Percentiles rank a stretch among this genome's conserved stretches.
These are phyloP conservation scores for Wickerhamomyces bisporus DNA, from an alignment of 805 yeast species.

Conservation along the genomic window DNA sequence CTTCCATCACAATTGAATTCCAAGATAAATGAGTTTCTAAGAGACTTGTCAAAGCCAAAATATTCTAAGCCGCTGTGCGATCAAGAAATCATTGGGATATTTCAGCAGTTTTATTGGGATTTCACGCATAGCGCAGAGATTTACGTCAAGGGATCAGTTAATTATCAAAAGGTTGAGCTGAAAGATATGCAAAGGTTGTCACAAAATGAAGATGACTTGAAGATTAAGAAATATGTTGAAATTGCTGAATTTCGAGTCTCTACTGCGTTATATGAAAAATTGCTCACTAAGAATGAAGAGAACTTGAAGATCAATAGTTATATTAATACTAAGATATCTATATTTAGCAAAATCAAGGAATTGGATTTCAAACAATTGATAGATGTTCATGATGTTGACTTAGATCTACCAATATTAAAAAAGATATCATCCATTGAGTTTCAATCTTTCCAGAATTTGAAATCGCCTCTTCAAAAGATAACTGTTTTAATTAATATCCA, in stretches of 20 bases:
- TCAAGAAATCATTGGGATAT: constrained; percentile 11
- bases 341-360: constrained; percentile 10
- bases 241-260: constrained; percentile 15
- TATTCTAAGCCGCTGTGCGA: constrained; percentile 17
- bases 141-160: constrained; percentile 13
- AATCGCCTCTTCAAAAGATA: constrained; percentile 17
- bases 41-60: constrained; percentile 19
- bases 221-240: constrained; percentile 11
- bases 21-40: constrained; percentile 10
- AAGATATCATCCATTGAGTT: constrained; percentile 7
- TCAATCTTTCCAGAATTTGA: constrained; percentile 1
- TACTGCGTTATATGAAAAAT: constrained; percentile 8
- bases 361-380: constrained; percentile 16
- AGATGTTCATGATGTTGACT: constrained; percentile 16
- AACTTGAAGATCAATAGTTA: constrained; percentile 13
- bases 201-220: constrained; percentile 2
- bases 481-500: constrained; percentile 11
- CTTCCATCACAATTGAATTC: constrained; percentile 11
- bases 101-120: constrained; percentile 17
- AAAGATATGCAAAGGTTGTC: constrained; percentile 2
- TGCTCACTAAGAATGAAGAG: constrained; percentile 12
- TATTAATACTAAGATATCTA: constrained; percentile 11
- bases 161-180: constrained; percentile 4
- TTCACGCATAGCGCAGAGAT: constrained; percentile 10
- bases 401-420: constrained; percentile 2